Evolutionary conservation across 2,329 filamentous ascomycete species (phyloP), one percentile per base, ranked within the genome.

Genomic region (Monilinia vaccinii-corymbosi): DNA sequence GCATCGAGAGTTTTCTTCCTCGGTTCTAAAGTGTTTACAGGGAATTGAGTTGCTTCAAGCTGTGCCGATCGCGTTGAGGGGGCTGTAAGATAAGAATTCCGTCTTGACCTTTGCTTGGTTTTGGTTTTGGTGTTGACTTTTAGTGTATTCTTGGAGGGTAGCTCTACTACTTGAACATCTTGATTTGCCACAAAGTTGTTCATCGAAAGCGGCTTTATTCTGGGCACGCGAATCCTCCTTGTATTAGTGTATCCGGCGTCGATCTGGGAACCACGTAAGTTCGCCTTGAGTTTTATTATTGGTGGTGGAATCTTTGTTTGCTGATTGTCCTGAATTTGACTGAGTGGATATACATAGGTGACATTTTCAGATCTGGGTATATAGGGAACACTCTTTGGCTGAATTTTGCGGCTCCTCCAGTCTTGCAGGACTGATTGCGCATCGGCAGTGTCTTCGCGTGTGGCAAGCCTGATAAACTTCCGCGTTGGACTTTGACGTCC

Each of bases 401-500:
- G 32, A 28, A 72, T 70, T 31, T 53, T 68, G 10, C 68, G 67
- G n/a, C 68, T 70, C 66, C 73, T 81, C 84, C 84, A 87, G 56
- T 79, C 73, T 42, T 75, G 73, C 25, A 87, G 71, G 11, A 81
- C 74, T 9, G 76, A 75, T 11, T 77, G 72, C 1, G 78, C 83
- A 68, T 86, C 84, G 21, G 82, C 63, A 61, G 85, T 82, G 66
- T 87, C 84, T 64, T 75, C 74, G n/a, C 82, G 78, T 34, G 77
- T 84, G 25, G 81, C 82, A n/a, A 87, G 73, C 60, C 78, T 77
- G 62, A 87, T 83, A n/a, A 74, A 70, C 67, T 87, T 87, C 47
- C 68, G 75, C 0, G 72, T 73, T 1, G 82, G 82, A 58, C 78
- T 84, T 8, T 79, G 76, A 67, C 80, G 79, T 18, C 84, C 84